These are phyloP conservation scores for Pyrus hybrid DNA, from an alignment of 331 rosid genomes.

Conservation along the genomic window DNA sequence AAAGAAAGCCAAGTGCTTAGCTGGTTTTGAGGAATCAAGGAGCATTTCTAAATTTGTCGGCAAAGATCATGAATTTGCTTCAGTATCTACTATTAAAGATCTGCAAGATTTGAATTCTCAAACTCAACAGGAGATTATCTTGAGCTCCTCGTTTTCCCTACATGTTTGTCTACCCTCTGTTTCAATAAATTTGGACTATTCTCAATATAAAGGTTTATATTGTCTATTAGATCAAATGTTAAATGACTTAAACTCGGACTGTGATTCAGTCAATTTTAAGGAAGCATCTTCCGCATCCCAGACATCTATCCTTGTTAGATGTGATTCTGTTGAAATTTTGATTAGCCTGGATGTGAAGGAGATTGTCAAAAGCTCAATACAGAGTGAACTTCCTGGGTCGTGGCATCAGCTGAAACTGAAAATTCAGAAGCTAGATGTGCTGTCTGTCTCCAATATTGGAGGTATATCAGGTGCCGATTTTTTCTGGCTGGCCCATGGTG, in stretches of 20 bases:
- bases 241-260: slow-evolving; percentile 33
- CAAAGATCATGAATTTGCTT: slow-evolving; percentile 62
- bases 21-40: slow-evolving; percentile 53
- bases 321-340: slow-evolving; percentile 50
- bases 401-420: slow-evolving; percentile 66
- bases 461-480: slow-evolving; percentile 58
- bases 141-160: slow-evolving; percentile 61
- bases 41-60: slow-evolving; percentile 47
- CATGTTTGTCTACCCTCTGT: slow-evolving; percentile 44
- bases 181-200: slow-evolving; percentile 34
- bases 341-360: slow-evolving; percentile 50
- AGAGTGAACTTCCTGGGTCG: slow-evolving; percentile 83
- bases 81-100: slow-evolving; percentile 65
- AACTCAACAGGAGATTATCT: slow-evolving; percentile 71
- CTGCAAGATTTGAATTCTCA: slow-evolving; percentile 59
- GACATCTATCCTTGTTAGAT: slow-evolving; percentile 55
- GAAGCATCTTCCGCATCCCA: slow-evolving; percentile 43
- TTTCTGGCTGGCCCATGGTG: slow-evolving; percentile 79
- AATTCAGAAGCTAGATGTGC: slow-evolving; percentile 55
- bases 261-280: slow-evolving; percentile 30
- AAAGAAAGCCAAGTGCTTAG: slow-evolving; percentile 68
- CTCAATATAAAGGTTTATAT: slow-evolving; percentile 44
- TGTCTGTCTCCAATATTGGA: slow-evolving; percentile 70
- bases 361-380: slow-evolving; percentile 45
- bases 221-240: slow-evolving; percentile 49